Evolutionary conservation across 2,329 filamentous ascomycete genomes (phyloP).

Genomic region (Xylaria sp.): DNA sequence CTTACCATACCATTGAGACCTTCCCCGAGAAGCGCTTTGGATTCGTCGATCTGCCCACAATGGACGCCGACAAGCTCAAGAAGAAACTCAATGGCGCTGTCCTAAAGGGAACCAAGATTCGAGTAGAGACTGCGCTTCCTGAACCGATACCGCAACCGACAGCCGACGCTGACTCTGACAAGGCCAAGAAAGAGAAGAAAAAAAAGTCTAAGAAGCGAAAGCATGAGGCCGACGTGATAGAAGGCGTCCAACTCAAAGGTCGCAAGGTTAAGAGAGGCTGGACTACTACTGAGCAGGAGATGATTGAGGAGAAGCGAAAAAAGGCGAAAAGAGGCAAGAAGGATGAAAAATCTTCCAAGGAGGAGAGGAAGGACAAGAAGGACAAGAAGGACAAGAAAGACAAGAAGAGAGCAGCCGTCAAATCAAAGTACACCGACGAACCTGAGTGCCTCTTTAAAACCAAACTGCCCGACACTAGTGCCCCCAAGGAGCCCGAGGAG

Average conservation of each 20-base stretch:
- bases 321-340: constrained; percentile 58
- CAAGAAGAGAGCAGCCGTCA: constrained; percentile 66
- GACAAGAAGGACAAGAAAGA: constrained; percentile 65
- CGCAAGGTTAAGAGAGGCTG: constrained; percentile 90
- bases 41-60: constrained; percentile 82
- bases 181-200: constrained; percentile 47
- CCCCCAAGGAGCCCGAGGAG: constrained; percentile 58
- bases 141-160: constrained; percentile 61
- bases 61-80: constrained; percentile 89
- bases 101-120: constrained; percentile 85
- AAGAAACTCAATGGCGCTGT: constrained; percentile 90
- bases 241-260: constrained; percentile 78
- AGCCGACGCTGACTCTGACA: constrained; percentile 49
- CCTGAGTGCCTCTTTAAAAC: constrained; percentile 89
- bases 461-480: constrained; percentile 67
- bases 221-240: constrained; percentile 61
- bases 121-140: constrained; percentile 82
- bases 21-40: constrained; percentile 93
- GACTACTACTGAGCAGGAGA: constrained; percentile 73
- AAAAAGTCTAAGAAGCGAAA: constrained; percentile 62
- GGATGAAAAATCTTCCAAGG: constrained; percentile 49
- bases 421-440: constrained; percentile 83
- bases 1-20: constrained; percentile 86
- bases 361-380: constrained; percentile 61
- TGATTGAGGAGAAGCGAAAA: constrained; percentile 60